Evolutionary conservation across 805 yeast species (phyloP), one percentile per base, ranked within the genome.

Genomic region (Candida corydali): DNA sequence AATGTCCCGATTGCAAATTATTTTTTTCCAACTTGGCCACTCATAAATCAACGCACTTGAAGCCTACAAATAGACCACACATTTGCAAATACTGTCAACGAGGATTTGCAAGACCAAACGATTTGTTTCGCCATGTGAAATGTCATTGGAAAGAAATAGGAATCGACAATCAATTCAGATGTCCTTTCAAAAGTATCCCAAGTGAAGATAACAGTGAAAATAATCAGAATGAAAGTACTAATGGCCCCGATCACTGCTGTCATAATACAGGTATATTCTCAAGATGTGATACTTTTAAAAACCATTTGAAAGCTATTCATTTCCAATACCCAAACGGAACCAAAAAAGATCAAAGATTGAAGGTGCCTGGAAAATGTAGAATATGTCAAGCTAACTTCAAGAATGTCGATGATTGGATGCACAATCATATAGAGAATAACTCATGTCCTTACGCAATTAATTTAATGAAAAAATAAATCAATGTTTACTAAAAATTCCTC

Each of bases 261-360:
- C 97, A 88, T 55, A 75, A 76, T 37, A 77, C 86, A 6, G 97
- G 97, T 4, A 80, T 84, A 20, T 88, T 88, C 51, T 79, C 88
- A 9, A 71, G 97, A 34, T 84, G 96, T 55, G 97, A 88, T 55
- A 88, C 97, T 4, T 88, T 78, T 63, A 88, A 88, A 54, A 88
- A 88, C 60, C 97, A 88, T 60, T 67, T 88, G 43, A 86, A 85
- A 56, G 94, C 96, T 2, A 72, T 88, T 43, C 97, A 88, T 54
- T 88, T 88, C 57, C 82, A 77, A 45, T 88, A 88, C 58, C 96
- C 96, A 4, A 73, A 74, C 26, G 95, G 95, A 5, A 87, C 95
- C 3, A 77, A 80, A 53, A 86, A 87, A 59, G 79, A 76, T 42
- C 83, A 86, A 49, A 73, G 97, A 44, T 57, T 61, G 15, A 72